These are phyloP conservation scores for Phytophthora colocasiae DNA, from an alignment of 352 stramenopile species.

Conservation along the genomic window DNA sequence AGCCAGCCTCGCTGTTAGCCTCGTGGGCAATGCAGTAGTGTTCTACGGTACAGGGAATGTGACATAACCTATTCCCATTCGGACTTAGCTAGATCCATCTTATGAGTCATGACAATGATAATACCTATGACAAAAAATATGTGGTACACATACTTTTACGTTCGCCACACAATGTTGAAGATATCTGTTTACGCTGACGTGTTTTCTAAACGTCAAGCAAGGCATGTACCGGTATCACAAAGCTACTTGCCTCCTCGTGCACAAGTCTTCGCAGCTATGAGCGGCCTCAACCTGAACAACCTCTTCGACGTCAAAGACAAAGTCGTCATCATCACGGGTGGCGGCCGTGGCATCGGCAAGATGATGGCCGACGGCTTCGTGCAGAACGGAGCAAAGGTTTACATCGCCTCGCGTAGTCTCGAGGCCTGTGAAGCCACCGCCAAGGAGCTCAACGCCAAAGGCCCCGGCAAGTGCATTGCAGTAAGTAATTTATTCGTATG, in stretches of 20 bases:
- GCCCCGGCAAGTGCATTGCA: conserved; percentile 69
- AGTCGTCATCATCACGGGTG: conserved; percentile 94
- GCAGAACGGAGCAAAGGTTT: conserved; percentile 92
- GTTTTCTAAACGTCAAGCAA: not conserved
- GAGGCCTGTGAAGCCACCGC: conserved; percentile 85
- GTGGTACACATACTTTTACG: too few relatives aligned
- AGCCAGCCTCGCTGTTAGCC: too few relatives aligned
- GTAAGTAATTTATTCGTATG: conserved; percentile 18
- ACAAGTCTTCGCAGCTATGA: conserved; percentile 26
- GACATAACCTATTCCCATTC: too few relatives aligned
- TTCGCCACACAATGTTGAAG: conserved; percentile 16
- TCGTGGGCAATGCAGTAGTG: too few relatives aligned
- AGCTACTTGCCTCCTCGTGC: conserved; percentile 4
- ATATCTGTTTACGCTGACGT: conserved; percentile 27
- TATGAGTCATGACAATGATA: too few relatives aligned
- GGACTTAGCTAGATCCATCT: too few relatives aligned
- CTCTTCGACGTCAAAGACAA: conserved; percentile 66
- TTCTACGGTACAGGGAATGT: too few relatives aligned
- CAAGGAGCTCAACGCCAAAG: conserved; percentile 66
- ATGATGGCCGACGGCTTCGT: conserved; percentile 97
- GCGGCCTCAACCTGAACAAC: conserved; percentile 21
- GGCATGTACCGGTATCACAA: conserved; percentile 4
- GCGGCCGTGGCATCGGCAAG: conserved; percentile 93
- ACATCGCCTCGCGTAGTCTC: conserved; percentile 91
- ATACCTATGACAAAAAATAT: too few relatives aligned